Base-by-base conservation (phyloP, 805 yeast species). In the Pichia rugopelliculosa region DNA sequence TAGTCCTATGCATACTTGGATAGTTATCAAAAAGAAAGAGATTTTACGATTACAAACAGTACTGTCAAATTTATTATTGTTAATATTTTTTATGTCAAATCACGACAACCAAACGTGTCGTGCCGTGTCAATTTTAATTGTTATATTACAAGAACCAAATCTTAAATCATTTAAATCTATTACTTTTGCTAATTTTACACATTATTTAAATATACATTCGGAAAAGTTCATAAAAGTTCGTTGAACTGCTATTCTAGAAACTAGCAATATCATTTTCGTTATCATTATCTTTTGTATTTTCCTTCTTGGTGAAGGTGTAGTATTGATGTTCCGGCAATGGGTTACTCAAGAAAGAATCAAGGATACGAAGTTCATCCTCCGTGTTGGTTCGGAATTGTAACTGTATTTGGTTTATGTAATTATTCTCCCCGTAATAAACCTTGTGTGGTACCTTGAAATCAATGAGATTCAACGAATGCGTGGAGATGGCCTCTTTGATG, bases 341-440 rank as follows among this genome's bases (percentile, higher is more conserved):
- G 2, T 34, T 17, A 2, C 8, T 13, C 12, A 43, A 22, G 17
- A 46, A 37, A 2, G 13, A 13, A 12, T 25, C 20, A 1, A 41
- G 15, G 2, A 8, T 3, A 2, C 11, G 26, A 66, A 59, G 26
- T 68, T 69, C 42, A 73, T 69, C 86, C 84, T 79, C 42, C 2
- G 36, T 34, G 17, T 39, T 34, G 6, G 45, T 15, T 33, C 45
- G 27, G 17, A 53, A 44, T 8, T 52, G 22, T 3, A 54, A 33
- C 20, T 51, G 47, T 11, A 54, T 11, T 26, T 51, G 51, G 34
- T 53, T 47, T 42, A 51, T 39, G 25, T 48, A 50, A 9, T 45
- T 44, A 6, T 30, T 13, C 2, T 23, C 40, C 4, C 60, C 60
- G 21, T 47, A 50, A 24, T 52, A 49, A 15, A 43, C 37, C 4